Conservation (phyloP, 2,329 filamentous ascomycete genomes). For the Rhexocercosporidium sp. region DNA sequence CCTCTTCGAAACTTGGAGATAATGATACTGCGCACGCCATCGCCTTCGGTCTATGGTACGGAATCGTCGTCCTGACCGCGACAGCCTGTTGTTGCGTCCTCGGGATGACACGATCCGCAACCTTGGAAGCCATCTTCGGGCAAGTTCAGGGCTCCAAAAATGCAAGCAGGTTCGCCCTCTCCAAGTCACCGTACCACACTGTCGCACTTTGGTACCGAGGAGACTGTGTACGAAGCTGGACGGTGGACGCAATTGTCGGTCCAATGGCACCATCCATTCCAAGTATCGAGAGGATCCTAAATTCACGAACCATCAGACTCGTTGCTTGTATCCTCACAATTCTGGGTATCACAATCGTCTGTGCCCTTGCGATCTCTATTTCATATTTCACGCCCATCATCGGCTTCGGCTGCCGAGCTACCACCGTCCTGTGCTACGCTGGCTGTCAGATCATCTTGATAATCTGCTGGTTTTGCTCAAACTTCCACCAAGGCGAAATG, state of each 20-base stretch:
- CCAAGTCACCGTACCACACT: constrained; percentile 8
- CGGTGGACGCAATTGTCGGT: neutral
- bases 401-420: constrained; percentile 15
- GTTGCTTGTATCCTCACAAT: constrained; percentile 9
- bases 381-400: constrained; percentile 16
- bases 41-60: constrained; percentile 20
- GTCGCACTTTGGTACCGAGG: constrained; percentile 12
- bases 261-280: neutral
- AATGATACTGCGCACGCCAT: constrained; percentile 19
- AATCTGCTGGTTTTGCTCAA: constrained; percentile 2
- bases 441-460: constrained; percentile 13
- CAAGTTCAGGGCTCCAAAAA: neutral
- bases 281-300: constrained; percentile 2
- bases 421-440: constrained; percentile 4
- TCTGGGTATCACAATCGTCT: constrained; percentile 1
- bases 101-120: neutral
- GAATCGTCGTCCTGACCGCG: constrained; percentile 13
- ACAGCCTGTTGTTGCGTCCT: constrained; percentile 10
- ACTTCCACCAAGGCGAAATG: constrained; percentile 11
- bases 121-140: constrained; percentile 10
- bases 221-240: constrained; percentile 9
- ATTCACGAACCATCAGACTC: neutral
- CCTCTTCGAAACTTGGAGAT: constrained; percentile 11
- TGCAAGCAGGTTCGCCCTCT: neutral
- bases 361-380: constrained; percentile 8